phyloP scores from a whole-genome alignment of 2,329 filamentous ascomycete genomes.

The Ophiostoma ulmi region DNA sequence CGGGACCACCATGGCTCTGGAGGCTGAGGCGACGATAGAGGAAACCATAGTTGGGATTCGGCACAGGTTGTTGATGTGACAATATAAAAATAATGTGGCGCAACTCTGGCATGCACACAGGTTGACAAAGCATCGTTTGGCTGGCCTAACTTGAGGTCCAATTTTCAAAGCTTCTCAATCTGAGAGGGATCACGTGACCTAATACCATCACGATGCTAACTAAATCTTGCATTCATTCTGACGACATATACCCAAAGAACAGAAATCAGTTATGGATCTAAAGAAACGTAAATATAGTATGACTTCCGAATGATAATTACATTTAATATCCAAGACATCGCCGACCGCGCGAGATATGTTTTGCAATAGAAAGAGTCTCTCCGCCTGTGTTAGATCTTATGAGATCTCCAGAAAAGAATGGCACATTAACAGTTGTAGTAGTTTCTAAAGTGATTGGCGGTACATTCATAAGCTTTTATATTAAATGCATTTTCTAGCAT shows the following conservation, averaged over 20 bases:
- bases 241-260: background rate
- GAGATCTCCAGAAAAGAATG: too few species aligned
- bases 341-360: too few species aligned
- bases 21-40: conserved; percentile 4
- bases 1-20: background rate
- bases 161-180: background rate
- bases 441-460: too few species aligned
- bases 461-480: too few species aligned
- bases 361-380: too few species aligned
- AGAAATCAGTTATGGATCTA: too few species aligned
- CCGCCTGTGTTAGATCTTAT: too few species aligned
- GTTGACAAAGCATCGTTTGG: background rate
- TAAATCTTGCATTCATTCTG: background rate
- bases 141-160: background rate
- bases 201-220: background rate
- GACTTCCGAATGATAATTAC: too few species aligned
- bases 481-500: background rate
- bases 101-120: background rate
- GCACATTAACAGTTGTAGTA: too few species aligned
- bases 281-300: too few species aligned
- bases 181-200: background rate
- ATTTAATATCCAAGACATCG: too few species aligned
- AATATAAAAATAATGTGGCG: background rate
- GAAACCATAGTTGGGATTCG: background rate
- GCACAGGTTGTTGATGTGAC: background rate